These are phyloP conservation scores for Tuber aestivum DNA, from an alignment of 495 filamentous ascomycete genomes.

Conservation along the genomic window DNA sequence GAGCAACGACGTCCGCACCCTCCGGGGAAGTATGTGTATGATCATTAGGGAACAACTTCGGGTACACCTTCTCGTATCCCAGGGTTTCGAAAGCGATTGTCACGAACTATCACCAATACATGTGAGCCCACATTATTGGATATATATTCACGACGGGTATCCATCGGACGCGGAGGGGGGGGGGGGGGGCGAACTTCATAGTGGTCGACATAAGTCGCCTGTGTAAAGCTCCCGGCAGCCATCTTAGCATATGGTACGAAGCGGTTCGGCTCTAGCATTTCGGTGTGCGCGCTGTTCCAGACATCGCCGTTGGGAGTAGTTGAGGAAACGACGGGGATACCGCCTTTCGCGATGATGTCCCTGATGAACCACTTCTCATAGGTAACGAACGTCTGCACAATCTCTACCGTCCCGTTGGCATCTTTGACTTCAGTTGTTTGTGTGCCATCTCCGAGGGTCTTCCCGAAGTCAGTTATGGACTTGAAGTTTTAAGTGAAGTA, in stretches of 20 bases:
- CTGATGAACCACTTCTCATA: slow-evolving; percentile 41
- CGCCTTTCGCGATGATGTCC: slow-evolving; percentile 54
- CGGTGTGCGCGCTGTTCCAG: slow-evolving; percentile 53
- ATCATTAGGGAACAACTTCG: slow-evolving; percentile 52
- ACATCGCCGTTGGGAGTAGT: slow-evolving; percentile 59
- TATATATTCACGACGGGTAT: not conserved
- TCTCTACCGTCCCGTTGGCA: slow-evolving; percentile 32
- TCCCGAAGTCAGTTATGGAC: not conserved
- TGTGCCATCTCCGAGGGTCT: slow-evolving; percentile 24
- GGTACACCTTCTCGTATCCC: slow-evolving; percentile 48
- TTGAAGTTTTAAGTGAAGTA: not conserved
- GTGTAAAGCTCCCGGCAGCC: slow-evolving; percentile 47
- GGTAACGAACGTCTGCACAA: slow-evolving; percentile 39
- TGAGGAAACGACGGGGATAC: slow-evolving; percentile 56
- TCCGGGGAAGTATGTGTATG: slow-evolving; percentile 60
- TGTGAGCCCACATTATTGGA: not conserved
- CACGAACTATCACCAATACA: slow-evolving; percentile 46
- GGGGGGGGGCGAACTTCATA: slow-evolving; percentile 46
- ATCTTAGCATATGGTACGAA: slow-evolving; percentile 56
- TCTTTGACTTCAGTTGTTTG: slow-evolving; percentile 29
- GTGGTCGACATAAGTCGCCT: slow-evolving; percentile 58
- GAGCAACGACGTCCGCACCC: slow-evolving; percentile 55
- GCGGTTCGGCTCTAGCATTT: slow-evolving; percentile 41
- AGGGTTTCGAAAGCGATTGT: slow-evolving; percentile 51
- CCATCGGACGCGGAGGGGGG: not conserved